Percentiles rank a stretch among this genome's conserved stretches.
phyloP scores from a whole-genome alignment of 2,329 filamentous ascomycete species.

The Exophiala sideris region DNA sequence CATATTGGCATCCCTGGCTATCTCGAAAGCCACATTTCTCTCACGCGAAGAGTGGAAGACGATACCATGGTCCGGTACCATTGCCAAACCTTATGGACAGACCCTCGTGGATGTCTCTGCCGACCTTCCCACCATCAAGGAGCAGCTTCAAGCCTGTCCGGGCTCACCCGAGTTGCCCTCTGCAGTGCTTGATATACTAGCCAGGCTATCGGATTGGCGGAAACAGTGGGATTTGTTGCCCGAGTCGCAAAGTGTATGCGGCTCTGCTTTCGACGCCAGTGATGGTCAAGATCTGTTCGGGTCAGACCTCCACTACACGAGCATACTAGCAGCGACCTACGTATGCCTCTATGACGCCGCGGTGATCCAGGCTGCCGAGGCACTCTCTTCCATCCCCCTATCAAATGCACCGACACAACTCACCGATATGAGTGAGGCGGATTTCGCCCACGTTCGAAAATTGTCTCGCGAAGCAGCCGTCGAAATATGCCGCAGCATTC shows the following conservation, averaged over 20 bases:
- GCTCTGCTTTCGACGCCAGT: too few relatives aligned
- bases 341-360: not conserved
- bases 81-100: not conserved
- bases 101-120: not conserved
- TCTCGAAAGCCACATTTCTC: slow-evolving; percentile 32
- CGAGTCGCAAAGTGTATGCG: too few relatives aligned
- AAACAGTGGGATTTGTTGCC: too few relatives aligned
- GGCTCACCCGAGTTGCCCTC: too few relatives aligned
- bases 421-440: not conserved
- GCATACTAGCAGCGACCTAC: not conserved
- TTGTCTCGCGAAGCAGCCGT: not conserved
- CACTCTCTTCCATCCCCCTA: not conserved
- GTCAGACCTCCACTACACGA: not conserved
- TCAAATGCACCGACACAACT: not conserved
- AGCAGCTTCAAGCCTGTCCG: not conserved
- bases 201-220: too few relatives aligned
- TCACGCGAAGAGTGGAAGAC: slow-evolving; percentile 39
- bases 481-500: not conserved
- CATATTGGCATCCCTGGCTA: not conserved
- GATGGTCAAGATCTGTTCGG: not conserved
- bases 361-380: not conserved
- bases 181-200: too few relatives aligned
- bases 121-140: not conserved
- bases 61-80: slow-evolving; percentile 35
- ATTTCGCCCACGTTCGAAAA: not conserved